phyloP scores from a whole-genome alignment of 2,329 filamentous ascomycete species.

The Alternaria triticina region DNA sequence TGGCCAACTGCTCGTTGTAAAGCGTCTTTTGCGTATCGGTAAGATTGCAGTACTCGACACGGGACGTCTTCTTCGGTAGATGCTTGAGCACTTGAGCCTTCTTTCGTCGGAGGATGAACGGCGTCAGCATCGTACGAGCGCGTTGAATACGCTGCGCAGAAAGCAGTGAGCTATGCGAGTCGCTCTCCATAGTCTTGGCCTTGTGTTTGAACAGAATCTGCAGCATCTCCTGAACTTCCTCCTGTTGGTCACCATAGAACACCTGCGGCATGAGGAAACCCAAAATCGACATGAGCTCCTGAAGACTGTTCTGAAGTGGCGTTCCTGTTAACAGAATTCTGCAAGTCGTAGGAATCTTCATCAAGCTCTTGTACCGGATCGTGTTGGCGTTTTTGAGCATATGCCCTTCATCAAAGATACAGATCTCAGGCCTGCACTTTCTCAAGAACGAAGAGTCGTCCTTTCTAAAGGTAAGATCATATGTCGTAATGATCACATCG shows the following conservation, averaged over 20 bases:
- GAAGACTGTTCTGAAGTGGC: conserved; percentile 91
- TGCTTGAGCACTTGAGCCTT: conserved; percentile 89
- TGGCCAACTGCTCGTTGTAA: conserved; percentile 73
- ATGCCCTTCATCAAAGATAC: conserved; percentile 94
- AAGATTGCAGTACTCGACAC: conserved; percentile 82
- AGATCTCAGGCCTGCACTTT: conserved; percentile 62
- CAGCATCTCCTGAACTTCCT: conserved; percentile 75
- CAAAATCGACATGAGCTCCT: conserved; percentile 87
- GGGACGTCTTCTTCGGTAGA: conserved; percentile 78
- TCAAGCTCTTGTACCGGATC: conserved; percentile 78
- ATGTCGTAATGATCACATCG: conserved; percentile 75
- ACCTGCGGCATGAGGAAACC: conserved; percentile 92
- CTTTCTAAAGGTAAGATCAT: conserved; percentile 67
- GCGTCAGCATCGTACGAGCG: conserved; percentile 89
- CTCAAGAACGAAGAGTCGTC: conserved; percentile 69
- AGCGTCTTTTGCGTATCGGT: conserved; percentile 73
- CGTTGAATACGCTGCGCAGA: conserved; percentile 86
- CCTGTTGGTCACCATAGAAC: conserved; percentile 71
- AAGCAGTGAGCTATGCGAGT: conserved; percentile 75
- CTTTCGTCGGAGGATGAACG: conserved; percentile 91
- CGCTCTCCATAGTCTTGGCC: conserved; percentile 78
- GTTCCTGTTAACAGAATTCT: conserved; percentile 88
- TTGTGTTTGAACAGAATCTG: conserved; percentile 90
- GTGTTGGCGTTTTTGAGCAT: conserved; percentile 88
- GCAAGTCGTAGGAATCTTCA: conserved; percentile 79